These are phyloP conservation scores for Tolypocladium endophyticum DNA, from an alignment of 2,329 filamentous ascomycete genomes.

Conservation along the genomic window DNA sequence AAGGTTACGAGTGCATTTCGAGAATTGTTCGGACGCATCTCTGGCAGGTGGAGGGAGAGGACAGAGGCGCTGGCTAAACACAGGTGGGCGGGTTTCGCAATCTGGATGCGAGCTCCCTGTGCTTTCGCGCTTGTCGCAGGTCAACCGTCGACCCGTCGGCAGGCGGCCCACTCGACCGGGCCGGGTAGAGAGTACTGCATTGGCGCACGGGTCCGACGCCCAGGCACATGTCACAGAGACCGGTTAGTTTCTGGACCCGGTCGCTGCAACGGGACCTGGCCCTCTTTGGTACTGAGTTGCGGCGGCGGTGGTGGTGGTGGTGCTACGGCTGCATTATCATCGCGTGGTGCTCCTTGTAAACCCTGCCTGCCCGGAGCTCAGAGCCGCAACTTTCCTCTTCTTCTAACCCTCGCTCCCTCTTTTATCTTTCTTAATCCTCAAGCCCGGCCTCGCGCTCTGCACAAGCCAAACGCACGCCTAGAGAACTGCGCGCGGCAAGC, in stretches of 20 bases:
- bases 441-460: neutral
- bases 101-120: neutral
- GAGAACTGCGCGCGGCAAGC: neutral
- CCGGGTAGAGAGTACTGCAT: neutral
- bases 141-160: neutral
- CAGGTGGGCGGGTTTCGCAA: neutral
- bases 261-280: neutral
- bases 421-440: neutral
- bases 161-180: neutral
- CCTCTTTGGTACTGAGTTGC: neutral
- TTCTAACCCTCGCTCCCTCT: neutral
- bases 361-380: neutral
- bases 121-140: neutral
- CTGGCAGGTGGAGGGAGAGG: neutral
- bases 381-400: neutral
- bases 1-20: neutral
- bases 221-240: neutral
- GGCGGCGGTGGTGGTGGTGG: neutral
- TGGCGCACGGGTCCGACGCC: neutral
- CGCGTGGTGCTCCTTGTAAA: neutral
- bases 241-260: neutral
- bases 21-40: neutral
- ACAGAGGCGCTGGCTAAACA: neutral
- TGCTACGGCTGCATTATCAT: neutral
- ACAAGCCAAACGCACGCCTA: neutral